Percentiles rank a stretch among this genome's conserved stretches.
Conservation (phyloP, 2,329 filamentous ascomycete genomes). For the Dothideomycetidae sp. region DNA sequence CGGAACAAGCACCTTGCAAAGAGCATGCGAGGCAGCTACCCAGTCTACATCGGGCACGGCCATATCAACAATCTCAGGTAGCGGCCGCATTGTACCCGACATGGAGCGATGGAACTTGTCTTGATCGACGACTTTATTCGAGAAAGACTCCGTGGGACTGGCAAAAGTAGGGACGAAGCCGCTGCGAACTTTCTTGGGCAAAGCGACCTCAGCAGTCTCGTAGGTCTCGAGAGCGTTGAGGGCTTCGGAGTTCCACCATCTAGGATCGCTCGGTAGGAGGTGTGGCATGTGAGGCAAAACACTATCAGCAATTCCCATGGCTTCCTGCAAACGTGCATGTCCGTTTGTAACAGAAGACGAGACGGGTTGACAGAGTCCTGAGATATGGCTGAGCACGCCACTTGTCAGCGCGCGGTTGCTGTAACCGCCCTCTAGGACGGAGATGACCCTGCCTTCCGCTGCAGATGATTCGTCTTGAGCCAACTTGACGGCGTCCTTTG, state of each 20-base stretch:
- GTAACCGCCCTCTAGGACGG: conserved; percentile 90
- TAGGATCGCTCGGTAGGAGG: conserved; percentile 18
- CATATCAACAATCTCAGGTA: conserved; percentile 26
- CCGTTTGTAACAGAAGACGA: background rate
- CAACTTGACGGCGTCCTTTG: conserved; percentile 67
- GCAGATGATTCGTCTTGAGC: conserved; percentile 64
- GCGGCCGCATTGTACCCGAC: conserved; percentile 37
- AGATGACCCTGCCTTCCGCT: conserved; percentile 75
- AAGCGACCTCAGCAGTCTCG: conserved; percentile 36
- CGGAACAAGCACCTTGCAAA: conserved; percentile 72
- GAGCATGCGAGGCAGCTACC: conserved; percentile 68
- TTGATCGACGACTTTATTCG: conserved; percentile 60
- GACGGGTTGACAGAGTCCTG: conserved; percentile 54
- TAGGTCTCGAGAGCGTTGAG: conserved; percentile 56
- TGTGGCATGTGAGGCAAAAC: conserved; percentile 44
- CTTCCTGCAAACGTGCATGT: conserved; percentile 20
- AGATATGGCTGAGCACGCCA: conserved; percentile 79
- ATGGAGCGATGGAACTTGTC: conserved; percentile 50
- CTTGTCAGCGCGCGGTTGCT: conserved; percentile 82
- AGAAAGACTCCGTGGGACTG: conserved; percentile 76
- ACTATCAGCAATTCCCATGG: conserved; percentile 24
- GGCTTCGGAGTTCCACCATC: conserved; percentile 34
- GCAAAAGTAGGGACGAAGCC: conserved; percentile 58
- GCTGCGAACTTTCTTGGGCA: conserved; percentile 38
- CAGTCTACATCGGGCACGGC: conserved; percentile 65